A percentile compares a stretch with the other conserved stretches of the same genome.
These are phyloP conservation scores for Colletotrichum sidae DNA, from an alignment of 2,329 filamentous ascomycete species.

Conservation along the genomic window DNA sequence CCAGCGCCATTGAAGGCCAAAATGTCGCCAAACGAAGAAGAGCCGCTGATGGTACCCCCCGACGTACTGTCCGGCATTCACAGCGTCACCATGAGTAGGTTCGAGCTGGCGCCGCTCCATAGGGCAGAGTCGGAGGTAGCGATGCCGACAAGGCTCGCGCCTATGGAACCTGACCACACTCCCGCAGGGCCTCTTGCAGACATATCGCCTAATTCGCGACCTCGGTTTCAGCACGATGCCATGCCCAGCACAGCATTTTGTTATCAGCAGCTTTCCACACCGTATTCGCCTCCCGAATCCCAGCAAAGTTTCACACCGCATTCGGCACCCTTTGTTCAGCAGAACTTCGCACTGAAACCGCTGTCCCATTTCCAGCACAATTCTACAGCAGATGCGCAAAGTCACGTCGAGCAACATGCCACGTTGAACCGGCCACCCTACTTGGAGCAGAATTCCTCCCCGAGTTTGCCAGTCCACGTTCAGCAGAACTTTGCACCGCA, in stretches of 20 bases:
- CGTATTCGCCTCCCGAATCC: too few species aligned
- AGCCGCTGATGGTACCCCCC: conserved; percentile 10
- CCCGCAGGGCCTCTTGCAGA: conserved; percentile 20
- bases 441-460: too few species aligned
- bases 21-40: conserved; percentile 6
- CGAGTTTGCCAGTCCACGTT: too few species aligned
- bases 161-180: conserved; percentile 22
- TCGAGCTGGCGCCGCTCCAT: conserved; percentile 18
- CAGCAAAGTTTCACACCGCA: too few species aligned
- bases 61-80: conserved; percentile 30
- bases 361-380: too few species aligned
- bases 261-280: too few species aligned
- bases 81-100: conserved; percentile 13
- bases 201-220: conserved; percentile 22
- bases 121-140: background rate
- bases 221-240: conserved; percentile 1
- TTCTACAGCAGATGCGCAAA: too few species aligned
- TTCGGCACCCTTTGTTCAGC: too few species aligned
- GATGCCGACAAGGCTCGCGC: conserved; percentile 11
- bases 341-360: too few species aligned
- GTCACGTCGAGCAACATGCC: too few species aligned
- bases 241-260: background rate
- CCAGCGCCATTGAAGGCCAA: conserved; percentile 31
- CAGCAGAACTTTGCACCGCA: too few species aligned
- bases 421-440: too few species aligned